Base-by-base conservation (phyloP, 2,329 filamentous ascomycete species). In the Botryosphaeria dothidea region DNA sequence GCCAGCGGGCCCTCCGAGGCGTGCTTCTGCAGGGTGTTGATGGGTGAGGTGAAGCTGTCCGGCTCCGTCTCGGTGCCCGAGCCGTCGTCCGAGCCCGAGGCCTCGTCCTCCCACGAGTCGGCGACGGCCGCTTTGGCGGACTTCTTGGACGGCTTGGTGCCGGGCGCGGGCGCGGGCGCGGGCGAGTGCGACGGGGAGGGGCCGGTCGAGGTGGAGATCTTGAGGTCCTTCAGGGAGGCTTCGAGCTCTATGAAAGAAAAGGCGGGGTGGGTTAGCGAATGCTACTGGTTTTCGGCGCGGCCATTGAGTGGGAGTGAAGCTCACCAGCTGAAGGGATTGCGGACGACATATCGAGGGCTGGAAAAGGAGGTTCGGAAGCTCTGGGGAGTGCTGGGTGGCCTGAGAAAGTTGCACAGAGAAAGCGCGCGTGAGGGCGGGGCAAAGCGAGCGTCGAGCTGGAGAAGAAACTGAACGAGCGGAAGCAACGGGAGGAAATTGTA, bases 81-180 rank as follows among this genome's bases (percentile, higher is more conserved):
- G 51, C 74, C 64, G 52, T 74, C 64, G 11, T 54, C 57, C 21
- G 46, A 41, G 38, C 62, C 64, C 27, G 41, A 49, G 19, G 84
- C 83, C 64, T 91, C 91, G 71, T 95, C 90, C 78, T 93, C 90
- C 91, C 91, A 93, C 48, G 89, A 92, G 68, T 93, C 91, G 62
- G 84, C 86, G 21, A 90, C 80, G 19, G 54, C 15, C 36, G 67
- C 66, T 25, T 38, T 71, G 54, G 72, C 72, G 62, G 72, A 69
- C 17, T 52, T 64, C 74, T 73, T 31, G 66, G 61, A 46, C 41
- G 69, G 71, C 64, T 75, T 75, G 49, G 72, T 67, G 3, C 71
- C 68, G 36, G 71, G 68, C 65, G 73, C 76, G 54, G 58, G 64
- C 62, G 57, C 68, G 36, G 71, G 68, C 65, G 73, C 76, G 54